Conservation (phyloP, 306 rosid genomes). For the Herpetospermum pedunculosum region DNA sequence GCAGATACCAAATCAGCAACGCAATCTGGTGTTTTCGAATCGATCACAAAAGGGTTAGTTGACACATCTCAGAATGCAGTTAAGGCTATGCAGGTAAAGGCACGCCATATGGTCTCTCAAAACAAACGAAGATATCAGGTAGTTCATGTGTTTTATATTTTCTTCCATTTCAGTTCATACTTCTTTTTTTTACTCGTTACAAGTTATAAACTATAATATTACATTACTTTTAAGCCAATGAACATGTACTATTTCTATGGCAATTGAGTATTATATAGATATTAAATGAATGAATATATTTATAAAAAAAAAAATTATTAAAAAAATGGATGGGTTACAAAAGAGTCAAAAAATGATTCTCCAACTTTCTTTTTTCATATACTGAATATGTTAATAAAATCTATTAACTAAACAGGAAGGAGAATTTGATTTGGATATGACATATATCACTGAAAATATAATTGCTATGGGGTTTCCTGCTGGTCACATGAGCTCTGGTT, state of each 20-base stretch:
- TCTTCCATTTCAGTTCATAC: constrained; percentile 2
- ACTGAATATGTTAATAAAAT: background rate
- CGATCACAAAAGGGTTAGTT: constrained; percentile 60
- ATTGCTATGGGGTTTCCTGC: constrained; percentile 96
- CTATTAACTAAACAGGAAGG: constrained; percentile 46
- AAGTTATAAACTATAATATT: background rate
- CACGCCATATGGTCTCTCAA: constrained; percentile 87
- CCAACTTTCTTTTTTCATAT: background rate
- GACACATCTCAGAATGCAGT: constrained; percentile 67
- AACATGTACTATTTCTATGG: background rate
- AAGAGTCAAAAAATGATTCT: background rate
- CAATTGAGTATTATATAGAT: background rate
- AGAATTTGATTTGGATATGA: constrained; percentile 84
- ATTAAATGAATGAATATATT: background rate
- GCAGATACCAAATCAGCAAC: constrained; percentile 17
- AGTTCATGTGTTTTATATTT: constrained; percentile 8
- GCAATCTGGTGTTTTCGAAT: constrained; percentile 45
- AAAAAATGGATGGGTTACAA: background rate
- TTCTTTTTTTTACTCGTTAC: background rate
- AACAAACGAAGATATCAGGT: constrained; percentile 94
- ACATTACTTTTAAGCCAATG: background rate
- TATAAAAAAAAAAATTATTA: background rate
- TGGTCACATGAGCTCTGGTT: constrained; percentile 81
- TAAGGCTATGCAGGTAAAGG: constrained; percentile 87
- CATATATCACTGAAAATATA: constrained; percentile 82